phyloP scores from a whole-genome alignment of 257 asterid genomes.

The Solanum piurae region DNA sequence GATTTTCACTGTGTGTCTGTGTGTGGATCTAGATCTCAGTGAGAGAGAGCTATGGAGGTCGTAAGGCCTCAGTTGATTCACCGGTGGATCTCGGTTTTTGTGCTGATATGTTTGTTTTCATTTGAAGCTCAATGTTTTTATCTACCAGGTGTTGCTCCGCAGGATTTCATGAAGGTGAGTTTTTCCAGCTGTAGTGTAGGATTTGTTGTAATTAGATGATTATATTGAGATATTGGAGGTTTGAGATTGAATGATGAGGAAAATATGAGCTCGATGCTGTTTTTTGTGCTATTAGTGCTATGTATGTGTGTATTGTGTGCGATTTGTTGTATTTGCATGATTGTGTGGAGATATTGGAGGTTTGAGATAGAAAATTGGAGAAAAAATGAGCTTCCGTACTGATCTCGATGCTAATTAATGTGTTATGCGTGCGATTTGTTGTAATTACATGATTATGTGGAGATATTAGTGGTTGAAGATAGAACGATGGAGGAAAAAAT shows the following conservation, averaged over 20 bases:
- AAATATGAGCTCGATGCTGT: neutral
- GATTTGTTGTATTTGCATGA: neutral
- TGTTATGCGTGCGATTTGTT: neutral
- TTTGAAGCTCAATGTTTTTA: conserved; percentile 45
- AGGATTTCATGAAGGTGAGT: conserved; percentile 56
- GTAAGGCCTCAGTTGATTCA: conserved; percentile 19
- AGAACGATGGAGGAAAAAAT: neutral
- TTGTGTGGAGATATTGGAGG: neutral
- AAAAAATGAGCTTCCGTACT: neutral
- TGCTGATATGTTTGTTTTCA: conserved; percentile 23
- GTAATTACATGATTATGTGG: neutral
- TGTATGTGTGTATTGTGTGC: neutral
- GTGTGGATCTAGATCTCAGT: neutral
- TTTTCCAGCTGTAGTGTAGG: neutral
- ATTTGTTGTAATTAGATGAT: neutral
- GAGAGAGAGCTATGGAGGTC: conserved; percentile 31
- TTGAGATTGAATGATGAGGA: neutral
- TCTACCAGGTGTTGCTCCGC: conserved; percentile 93
- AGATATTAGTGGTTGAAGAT: neutral
- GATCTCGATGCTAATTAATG: neutral
- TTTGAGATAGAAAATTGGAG: neutral
- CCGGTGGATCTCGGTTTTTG: conserved; percentile 22
- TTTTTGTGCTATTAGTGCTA: neutral
- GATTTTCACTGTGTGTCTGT: neutral
- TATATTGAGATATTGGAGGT: neutral